Evolutionary conservation across 192 early-diverging fungal species (phyloP), one percentile per base, ranked within the genome.

Genomic region (Coemansia sp.): DNA sequence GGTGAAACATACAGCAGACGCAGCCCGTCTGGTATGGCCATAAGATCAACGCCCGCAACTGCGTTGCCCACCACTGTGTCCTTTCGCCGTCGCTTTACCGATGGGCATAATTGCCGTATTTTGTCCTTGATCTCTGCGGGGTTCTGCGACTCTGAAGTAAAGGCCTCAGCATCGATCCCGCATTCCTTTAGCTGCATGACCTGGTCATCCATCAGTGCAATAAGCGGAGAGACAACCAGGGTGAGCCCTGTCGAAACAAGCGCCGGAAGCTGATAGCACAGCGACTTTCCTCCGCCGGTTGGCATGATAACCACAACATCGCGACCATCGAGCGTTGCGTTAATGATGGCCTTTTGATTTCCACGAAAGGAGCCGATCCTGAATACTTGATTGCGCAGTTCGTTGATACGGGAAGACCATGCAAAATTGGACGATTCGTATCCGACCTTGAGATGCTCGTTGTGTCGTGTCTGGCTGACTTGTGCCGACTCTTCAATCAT

Each of bases 181-280:
- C 70, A 47, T 13, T 74, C 69, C 43, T 72, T 67, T 32, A 87
- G 78, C 43, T 73, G 70, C 55, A 82, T 65, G 11, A 87, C 72
- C 52, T 87, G 86, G 66, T 87, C 86, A 41, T 80, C 64, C 69
- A 85, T 85, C 65, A 87, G 72, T 11, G 86, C 71, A 63, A 85
- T 78, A 12, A 85, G 74, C 19, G 86, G 86, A 19, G 86, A 87
- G 21, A 86, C 62, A 1, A 86, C 84, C 64, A 85, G 49, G 36
- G 85, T 86, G 59, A 85, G 62, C 6, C 73, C 74, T 0, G 72
- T 37, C 3, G 62, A 59, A 42, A 77, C 45, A 41, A 86, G 69
- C 13, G 80, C 85, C 5, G 78, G 84, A n/a, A 82, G 67, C 69
- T 87, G 86, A 71, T 77, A 87, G 72, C 80, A 84, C 12, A 85